Evolutionary conservation across 495 filamentous ascomycete species (phyloP).

Genomic region (Xylaria castorea): DNA sequence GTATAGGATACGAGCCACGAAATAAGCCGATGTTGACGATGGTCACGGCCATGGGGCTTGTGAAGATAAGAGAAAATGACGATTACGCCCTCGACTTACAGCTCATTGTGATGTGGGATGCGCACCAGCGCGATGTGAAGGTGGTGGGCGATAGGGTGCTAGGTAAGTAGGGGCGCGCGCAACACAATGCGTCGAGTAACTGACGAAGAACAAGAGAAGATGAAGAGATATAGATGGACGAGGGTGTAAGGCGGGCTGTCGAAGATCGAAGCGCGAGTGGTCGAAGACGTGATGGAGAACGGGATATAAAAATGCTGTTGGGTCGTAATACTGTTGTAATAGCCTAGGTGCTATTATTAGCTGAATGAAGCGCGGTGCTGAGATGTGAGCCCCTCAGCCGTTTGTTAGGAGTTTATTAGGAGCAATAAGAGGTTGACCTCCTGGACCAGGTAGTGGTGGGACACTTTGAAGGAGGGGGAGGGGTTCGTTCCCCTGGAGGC

Average conservation of each 20-base stretch:
- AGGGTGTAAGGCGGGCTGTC: neutral
- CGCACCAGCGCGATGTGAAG: constrained; percentile 22
- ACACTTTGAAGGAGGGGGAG: constrained; percentile 20
- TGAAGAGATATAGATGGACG: neutral
- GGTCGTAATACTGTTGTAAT: neutral
- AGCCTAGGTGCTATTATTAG: constrained; percentile 6
- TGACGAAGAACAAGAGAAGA: neutral
- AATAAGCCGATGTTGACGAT: neutral
- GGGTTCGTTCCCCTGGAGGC: neutral
- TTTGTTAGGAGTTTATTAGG: neutral
- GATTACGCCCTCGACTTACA: constrained; percentile 37
- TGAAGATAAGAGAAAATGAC: constrained; percentile 18
- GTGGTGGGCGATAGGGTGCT: neutral
- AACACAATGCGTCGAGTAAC: neutral
- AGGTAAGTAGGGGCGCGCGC: constrained; percentile 12
- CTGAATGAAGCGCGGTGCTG: constrained; percentile 19
- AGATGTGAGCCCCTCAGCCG: constrained; percentile 13
- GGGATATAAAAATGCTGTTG: neutral
- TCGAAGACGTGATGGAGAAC: neutral
- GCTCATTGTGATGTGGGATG: constrained; percentile 44
- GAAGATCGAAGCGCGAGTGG: neutral
- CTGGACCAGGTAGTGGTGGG: neutral
- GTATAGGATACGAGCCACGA: neutral
- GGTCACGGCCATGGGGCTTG: constrained; percentile 1
- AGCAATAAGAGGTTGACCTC: neutral